Evolutionary conservation across 2,329 filamentous ascomycete genomes (phyloP).

Genomic region (Sporothrix inflata): DNA sequence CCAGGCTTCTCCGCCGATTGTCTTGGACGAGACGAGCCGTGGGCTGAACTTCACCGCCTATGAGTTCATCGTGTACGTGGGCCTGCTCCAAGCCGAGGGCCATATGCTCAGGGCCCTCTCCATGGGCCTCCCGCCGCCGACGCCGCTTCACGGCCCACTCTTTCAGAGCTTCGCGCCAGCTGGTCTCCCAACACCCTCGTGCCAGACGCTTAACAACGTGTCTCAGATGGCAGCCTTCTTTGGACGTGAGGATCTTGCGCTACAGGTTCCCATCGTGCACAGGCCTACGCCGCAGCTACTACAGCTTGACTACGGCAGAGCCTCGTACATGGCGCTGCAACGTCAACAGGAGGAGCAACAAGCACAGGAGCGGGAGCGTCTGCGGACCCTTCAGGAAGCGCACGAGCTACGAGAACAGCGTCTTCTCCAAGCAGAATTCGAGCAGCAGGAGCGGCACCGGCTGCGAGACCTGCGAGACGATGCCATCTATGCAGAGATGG

Average conservation of each 20-base stretch:
- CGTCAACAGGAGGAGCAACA: no score
- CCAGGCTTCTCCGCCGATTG: not conserved
- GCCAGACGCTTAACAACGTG: not conserved
- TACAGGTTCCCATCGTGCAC: not conserved
- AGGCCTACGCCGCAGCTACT: no score
- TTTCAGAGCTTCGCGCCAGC: not conserved
- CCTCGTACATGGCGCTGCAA: no score
- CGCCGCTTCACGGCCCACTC: not conserved
- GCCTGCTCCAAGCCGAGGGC: conserved; percentile 14
- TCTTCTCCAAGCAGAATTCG: no score
- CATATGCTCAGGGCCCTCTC: not conserved
- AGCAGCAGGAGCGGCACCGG: no score
- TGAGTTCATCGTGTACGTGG: conserved; percentile 15
- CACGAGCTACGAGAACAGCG: no score
- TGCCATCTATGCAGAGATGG: not conserved
- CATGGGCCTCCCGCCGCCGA: not conserved
- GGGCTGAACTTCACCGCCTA: not conserved
- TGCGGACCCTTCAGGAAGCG: no score
- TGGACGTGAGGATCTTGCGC: not conserved
- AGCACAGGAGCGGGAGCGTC: no score
- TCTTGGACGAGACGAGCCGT: not conserved
- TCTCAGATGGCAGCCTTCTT: not conserved
- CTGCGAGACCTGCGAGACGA: not conserved
- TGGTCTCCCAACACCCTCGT: not conserved
- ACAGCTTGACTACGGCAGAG: no score